A percentile compares a stretch with the other conserved stretches of the same genome.
Evolutionary conservation across 495 filamentous ascomycete species (phyloP).

Genomic region (Aspergillus avenaceus): DNA sequence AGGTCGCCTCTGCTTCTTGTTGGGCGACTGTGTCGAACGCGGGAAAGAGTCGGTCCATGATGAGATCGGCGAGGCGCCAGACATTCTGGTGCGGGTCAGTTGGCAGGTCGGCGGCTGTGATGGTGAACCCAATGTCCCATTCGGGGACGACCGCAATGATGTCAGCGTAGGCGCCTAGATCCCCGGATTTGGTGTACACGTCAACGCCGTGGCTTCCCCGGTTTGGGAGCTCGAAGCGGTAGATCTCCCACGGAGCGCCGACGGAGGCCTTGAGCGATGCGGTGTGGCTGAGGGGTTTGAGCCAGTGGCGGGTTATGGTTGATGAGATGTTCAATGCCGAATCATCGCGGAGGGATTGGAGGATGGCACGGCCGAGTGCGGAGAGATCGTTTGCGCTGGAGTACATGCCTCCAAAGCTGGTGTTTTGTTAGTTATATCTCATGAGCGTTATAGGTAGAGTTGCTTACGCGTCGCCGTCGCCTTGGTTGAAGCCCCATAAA

Average conservation of each 20-base stretch:
- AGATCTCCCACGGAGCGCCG: slow-evolving; percentile 57
- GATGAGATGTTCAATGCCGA: slow-evolving; percentile 62
- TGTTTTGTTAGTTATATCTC: slow-evolving; percentile 18
- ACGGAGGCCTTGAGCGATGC: slow-evolving; percentile 40
- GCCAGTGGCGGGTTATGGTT: no score
- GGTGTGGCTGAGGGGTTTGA: slow-evolving; percentile 45
- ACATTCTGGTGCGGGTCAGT: slow-evolving; percentile 8
- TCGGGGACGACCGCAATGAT: slow-evolving; percentile 46
- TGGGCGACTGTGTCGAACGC: no score
- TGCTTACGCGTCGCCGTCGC: slow-evolving; percentile 43
- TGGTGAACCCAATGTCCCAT: slow-evolving; percentile 48
- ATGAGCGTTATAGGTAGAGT: not conserved
- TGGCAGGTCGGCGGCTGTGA: slow-evolving; percentile 39
- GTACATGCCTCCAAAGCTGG: slow-evolving; percentile 58
- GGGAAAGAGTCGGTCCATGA: no score
- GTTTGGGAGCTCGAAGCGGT: slow-evolving; percentile 15
- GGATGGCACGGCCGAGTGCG: slow-evolving; percentile 50
- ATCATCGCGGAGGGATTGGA: slow-evolving; percentile 46
- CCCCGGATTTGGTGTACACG: slow-evolving; percentile 54
- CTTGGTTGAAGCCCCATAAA: slow-evolving; percentile 36
- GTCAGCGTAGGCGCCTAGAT: slow-evolving; percentile 43
- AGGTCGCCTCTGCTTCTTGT: no score
- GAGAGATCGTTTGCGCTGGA: slow-evolving; percentile 49
- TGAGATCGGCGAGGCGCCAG: slow-evolving; percentile 8
- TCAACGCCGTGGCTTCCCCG: no score